These are phyloP conservation scores for Nicotiana otophora DNA, from an alignment of 257 asterid species.

Conservation along the genomic window DNA sequence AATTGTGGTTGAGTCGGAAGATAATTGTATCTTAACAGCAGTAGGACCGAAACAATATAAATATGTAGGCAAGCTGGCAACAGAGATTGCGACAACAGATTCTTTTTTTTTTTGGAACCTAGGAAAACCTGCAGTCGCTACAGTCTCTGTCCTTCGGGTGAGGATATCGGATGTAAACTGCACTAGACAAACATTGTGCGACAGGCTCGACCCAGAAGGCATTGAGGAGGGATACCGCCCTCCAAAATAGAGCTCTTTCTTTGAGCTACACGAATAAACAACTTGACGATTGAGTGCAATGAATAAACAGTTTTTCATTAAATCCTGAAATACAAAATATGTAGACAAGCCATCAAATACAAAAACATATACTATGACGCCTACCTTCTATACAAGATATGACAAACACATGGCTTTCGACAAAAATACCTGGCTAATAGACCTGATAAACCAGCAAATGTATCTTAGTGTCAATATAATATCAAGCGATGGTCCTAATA, in stretches of 20 bases:
- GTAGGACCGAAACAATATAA: background rate
- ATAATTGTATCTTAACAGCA: background rate
- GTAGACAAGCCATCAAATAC: background rate
- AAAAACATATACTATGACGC: background rate
- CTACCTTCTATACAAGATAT: conserved; percentile 10
- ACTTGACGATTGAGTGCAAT: background rate
- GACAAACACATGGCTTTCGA: too few species aligned
- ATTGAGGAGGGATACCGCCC: too few species aligned
- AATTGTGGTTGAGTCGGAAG: background rate
- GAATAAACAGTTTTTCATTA: background rate
- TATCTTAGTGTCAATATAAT: background rate
- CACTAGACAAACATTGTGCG: too few species aligned
- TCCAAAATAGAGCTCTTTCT: background rate
- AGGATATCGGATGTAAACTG: too few species aligned
- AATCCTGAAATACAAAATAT: background rate
- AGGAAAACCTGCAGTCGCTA: too few species aligned
- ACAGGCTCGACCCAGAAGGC: too few species aligned
- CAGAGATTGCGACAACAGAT: background rate
- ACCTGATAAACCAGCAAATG: background rate
- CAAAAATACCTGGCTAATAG: background rate
- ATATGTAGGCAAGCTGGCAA: background rate
- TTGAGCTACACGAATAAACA: background rate
- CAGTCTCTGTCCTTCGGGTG: too few species aligned
- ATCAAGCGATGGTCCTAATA: conserved; percentile 9
- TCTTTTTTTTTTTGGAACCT: background rate